Evolutionary conservation across 1,284 basidiomycete species (phyloP).

Genomic region (Ustilago loliicola): DNA sequence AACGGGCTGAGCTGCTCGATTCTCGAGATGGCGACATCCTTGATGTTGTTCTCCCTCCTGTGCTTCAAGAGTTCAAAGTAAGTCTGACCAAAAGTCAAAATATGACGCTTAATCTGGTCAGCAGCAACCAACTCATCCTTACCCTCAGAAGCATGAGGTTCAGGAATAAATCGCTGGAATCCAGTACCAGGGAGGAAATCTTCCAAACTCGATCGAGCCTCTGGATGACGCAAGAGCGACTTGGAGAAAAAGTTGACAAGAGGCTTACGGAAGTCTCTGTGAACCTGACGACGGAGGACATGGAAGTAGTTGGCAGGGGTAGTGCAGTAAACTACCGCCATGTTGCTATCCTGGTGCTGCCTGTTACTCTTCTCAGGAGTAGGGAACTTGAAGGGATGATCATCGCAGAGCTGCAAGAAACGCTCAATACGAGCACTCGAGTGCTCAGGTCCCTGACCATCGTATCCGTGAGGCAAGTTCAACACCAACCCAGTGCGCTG

Average conservation of each 20-base stretch:
- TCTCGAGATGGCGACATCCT: conserved; percentile 92
- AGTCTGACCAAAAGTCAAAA: conserved; percentile 85
- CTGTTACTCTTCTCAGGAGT: conserved; percentile 88
- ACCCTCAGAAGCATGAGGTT: conserved; percentile 78
- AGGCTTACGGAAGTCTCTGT: conserved; percentile 70
- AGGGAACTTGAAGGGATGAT: conserved; percentile 93
- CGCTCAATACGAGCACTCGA: conserved; percentile 95
- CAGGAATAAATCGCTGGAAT: conserved; percentile 94
- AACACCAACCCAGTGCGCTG: conserved; percentile 94
- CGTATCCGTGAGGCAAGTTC: conserved; percentile 90
- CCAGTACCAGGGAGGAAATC: conserved; percentile 90
- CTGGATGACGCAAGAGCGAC: conserved; percentile 90
- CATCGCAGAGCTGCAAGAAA: conserved; percentile 97
- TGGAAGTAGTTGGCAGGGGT: conserved; percentile 71
- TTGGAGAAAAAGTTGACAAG: conserved; percentile 94
- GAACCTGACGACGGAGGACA: conserved; percentile 69
- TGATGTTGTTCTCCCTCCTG: conserved; percentile 73
- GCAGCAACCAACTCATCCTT: conserved; percentile 78
- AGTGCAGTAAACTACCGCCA: conserved; percentile 97
- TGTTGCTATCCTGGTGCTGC: conserved; percentile 98
- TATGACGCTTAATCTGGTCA: conserved; percentile 90
- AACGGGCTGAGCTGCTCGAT: conserved; percentile 95
- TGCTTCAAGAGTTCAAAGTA: conserved; percentile 84
- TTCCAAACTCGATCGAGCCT: conserved; percentile 84
- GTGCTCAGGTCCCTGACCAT: conserved; percentile 99